Evolutionary conservation across 1,284 basidiomycete genomes (phyloP).

Genomic region (Athelia sp.): DNA sequence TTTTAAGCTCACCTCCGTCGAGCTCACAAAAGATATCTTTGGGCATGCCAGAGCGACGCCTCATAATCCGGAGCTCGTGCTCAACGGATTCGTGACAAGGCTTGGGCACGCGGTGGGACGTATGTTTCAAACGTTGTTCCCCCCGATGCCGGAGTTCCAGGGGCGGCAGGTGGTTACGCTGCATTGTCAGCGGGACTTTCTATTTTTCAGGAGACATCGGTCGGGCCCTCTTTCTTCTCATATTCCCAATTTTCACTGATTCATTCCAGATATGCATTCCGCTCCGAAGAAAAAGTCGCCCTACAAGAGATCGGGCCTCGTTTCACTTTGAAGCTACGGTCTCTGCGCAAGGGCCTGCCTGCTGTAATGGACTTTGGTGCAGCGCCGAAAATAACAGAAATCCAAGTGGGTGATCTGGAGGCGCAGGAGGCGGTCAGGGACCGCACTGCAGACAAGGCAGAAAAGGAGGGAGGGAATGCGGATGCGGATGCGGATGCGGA

Average conservation of each 20-base stretch:
- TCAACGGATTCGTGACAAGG: conserved; percentile 94
- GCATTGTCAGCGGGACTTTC: conserved; percentile 97
- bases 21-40: conserved; percentile 82
- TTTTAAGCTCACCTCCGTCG: conserved; percentile 90
- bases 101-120: conserved; percentile 91
- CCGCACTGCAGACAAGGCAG: background rate
- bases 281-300: conserved; percentile 85
- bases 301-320: conserved; percentile 98
- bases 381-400: conserved; percentile 49
- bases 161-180: conserved; percentile 96
- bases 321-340: conserved; percentile 92
- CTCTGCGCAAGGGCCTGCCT: conserved; percentile 86
- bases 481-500: conserved; percentile 7
- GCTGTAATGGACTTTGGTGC: conserved; percentile 68
- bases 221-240: conserved; percentile 20
- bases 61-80: conserved; percentile 93
- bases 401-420: conserved; percentile 49
- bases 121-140: conserved; percentile 95
- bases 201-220: conserved; percentile 96
- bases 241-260: background rate
- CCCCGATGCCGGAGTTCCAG: conserved; percentile 92
- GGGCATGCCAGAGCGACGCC: conserved; percentile 91
- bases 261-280: conserved; percentile 80
- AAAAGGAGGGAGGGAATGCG: conserved; percentile 9
- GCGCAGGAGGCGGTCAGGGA: conserved; percentile 21